These are phyloP conservation scores for Eutypa lata DNA, from an alignment of 2,329 filamentous ascomycete genomes.

Conservation along the genomic window DNA sequence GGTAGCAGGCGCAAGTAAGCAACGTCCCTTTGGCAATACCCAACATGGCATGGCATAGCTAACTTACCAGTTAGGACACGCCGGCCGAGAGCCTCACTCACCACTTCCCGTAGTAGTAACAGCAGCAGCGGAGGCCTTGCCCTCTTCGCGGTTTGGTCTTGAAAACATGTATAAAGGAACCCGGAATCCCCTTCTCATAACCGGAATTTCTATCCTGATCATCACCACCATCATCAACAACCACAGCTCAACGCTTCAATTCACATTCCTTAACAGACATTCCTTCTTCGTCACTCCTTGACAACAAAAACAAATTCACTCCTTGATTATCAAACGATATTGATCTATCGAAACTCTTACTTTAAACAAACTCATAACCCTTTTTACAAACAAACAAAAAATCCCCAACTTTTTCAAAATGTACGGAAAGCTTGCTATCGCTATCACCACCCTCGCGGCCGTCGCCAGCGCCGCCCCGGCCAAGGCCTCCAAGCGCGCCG, in stretches of 20 bases:
- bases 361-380: too few relatives aligned
- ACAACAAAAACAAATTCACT: neutral
- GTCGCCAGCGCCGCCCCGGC: neutral
- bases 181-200: neutral
- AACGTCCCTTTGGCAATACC: neutral
- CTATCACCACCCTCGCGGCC: neutral
- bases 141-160: neutral
- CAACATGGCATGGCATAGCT: too few relatives aligned
- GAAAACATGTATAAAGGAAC: neutral
- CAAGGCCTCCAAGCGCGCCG: conserved; percentile 71
- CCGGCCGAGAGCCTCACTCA: neutral
- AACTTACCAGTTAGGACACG: too few relatives aligned
- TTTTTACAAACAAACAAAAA: neutral
- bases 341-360: too few relatives aligned
- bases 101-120: too few relatives aligned
- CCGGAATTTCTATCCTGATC: neutral
- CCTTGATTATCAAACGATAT: too few relatives aligned
- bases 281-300: neutral
- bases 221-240: neutral
- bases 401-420: too few relatives aligned
- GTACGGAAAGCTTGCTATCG: neutral
- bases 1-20: neutral
- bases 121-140: too few relatives aligned
- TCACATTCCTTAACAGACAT: neutral
- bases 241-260: neutral